These are phyloP conservation scores for Thalassiosira delicatula DNA, from an alignment of 352 stramenopile genomes.

Conservation along the genomic window DNA sequence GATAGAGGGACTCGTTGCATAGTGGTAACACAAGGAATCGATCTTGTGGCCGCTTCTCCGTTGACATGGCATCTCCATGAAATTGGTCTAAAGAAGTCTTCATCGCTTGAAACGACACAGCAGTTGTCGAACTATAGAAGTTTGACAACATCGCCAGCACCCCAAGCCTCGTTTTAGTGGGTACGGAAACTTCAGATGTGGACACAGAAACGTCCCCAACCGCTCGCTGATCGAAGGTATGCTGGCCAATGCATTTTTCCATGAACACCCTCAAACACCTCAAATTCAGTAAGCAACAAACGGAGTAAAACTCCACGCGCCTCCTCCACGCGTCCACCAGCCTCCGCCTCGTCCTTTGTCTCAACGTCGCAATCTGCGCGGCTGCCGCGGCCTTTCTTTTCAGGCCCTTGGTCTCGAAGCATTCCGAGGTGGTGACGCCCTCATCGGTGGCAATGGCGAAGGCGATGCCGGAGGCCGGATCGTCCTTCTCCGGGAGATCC, in stretches of 20 bases:
- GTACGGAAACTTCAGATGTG: slow-evolving; percentile 31
- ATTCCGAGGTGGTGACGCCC: slow-evolving; percentile 53
- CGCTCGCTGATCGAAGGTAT: not conserved
- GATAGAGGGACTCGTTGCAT: slow-evolving; percentile 66
- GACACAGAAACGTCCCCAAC: slow-evolving; percentile 12
- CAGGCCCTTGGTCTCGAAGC: slow-evolving; percentile 81
- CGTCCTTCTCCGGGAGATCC: slow-evolving; percentile 51
- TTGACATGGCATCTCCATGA: slow-evolving; percentile 2
- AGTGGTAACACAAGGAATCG: slow-evolving; percentile 56
- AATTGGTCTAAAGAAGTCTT: slow-evolving; percentile 42
- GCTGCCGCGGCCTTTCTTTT: slow-evolving; percentile 80
- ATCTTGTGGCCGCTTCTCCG: slow-evolving; percentile 38
- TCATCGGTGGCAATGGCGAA: not conserved
- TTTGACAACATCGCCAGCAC: slow-evolving; percentile 49
- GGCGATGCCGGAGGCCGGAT: slow-evolving; percentile 38
- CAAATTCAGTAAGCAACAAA: slow-evolving; percentile 58
- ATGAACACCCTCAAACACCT: slow-evolving; percentile 71
- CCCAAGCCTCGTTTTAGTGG: slow-evolving; percentile 44
- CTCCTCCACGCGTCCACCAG: slow-evolving; percentile 70
- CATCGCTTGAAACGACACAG: slow-evolving; percentile 38
- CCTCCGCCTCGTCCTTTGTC: slow-evolving; percentile 57
- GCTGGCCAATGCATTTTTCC: slow-evolving; percentile 36
- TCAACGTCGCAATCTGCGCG: slow-evolving; percentile 70
- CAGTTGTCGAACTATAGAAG: slow-evolving; percentile 47
- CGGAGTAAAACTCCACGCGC: slow-evolving; percentile 73